Evolutionary conservation across 768 basidiomycete genomes (phyloP), one percentile per base, ranked within the genome.

Genomic region (Cytidiella melzeri): DNA sequence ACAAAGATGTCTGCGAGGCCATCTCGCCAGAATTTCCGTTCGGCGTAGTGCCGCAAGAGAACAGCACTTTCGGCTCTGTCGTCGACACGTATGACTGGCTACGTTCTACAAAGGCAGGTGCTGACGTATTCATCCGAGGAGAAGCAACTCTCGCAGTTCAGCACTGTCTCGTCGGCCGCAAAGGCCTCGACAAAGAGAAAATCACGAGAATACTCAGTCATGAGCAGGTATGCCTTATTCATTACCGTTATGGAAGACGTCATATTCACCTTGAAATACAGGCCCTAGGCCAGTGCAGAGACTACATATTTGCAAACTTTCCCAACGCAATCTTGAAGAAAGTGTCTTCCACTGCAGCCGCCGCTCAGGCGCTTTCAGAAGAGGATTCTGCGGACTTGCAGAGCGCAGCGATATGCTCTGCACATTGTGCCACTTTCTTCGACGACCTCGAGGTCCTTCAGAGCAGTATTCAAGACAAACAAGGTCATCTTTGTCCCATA

Each of bases 11-110:
- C 20, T 81, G 84, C 52, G 61, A 72, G 39, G 64, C 74, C 15
- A 63, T 90, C 36, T 73, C 76, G 5, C 48, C 67, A 10, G 61
- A 61, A 5, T 59, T 67, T 26, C 72, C 74, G 21, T 70, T 79
- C 42, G 87, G 77, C 21, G 72, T 91, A n/a, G 70, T 90, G 24
- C 88, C 88, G 19, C 84, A 87, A 62, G 88, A 92, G 64, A 92
- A 92, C 57, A 80, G 80, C 13, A 84, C 79, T 28, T 83, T 81
- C 55, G 88, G 88, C 10, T 71, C 68, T 15, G 88, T 92, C 5
- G 66, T 79, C 19, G 88, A 92, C 63, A 85, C 86, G 1, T 89
- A 86, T 58, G 82, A 88, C 58, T 53, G 68, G 27, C 66, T 90
- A 41, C 80, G 83, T 21, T 55, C 52, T n/a, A 57, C 65, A 30